Evolutionary conservation across 2,329 filamentous ascomycete species (phyloP).

Genomic region (Trichoderma hamatum): DNA sequence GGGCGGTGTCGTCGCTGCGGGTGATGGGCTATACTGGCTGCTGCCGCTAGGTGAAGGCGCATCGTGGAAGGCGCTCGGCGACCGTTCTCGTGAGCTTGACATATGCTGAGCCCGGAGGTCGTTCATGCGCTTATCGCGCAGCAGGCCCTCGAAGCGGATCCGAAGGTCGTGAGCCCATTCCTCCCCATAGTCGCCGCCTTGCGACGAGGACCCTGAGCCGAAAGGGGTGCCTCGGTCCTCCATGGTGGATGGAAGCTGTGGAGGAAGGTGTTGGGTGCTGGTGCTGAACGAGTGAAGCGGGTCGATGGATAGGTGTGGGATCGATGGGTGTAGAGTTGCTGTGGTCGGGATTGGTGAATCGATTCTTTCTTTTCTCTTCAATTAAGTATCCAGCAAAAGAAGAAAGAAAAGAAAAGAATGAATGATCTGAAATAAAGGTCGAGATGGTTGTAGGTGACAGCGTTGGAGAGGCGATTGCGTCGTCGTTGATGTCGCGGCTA

Average conservation of each 20-base stretch:
- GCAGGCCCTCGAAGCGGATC: constrained; percentile 80
- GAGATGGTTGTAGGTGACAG: neutral
- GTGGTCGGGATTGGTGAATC: neutral
- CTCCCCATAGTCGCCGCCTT: constrained; percentile 60
- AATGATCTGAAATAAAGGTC: neutral
- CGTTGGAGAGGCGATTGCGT: constrained; percentile 18
- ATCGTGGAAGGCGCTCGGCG: constrained; percentile 53
- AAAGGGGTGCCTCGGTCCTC: constrained; percentile 44
- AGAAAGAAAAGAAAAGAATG: constrained; percentile 2
- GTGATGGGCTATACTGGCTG: constrained; percentile 52
- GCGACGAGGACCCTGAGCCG: constrained; percentile 36
- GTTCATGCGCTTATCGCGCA: constrained; percentile 85
- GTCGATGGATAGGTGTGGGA: neutral
- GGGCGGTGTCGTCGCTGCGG: constrained; percentile 48
- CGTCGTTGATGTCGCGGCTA: constrained; percentile 25
- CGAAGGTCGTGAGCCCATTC: constrained; percentile 78
- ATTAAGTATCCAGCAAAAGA: constrained; percentile 2
- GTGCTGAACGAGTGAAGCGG: constrained; percentile 16
- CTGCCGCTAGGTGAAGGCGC: constrained; percentile 40
- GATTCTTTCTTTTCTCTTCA: neutral
- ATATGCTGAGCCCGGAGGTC: constrained; percentile 67
- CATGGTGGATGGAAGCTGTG: constrained; percentile 36
- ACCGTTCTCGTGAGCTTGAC: constrained; percentile 55
- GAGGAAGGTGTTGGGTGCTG: neutral
- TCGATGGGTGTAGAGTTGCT: too few relatives aligned